Conservation (phyloP, 2,329 filamentous ascomycete species). For the Alternaria brassicae region DNA sequence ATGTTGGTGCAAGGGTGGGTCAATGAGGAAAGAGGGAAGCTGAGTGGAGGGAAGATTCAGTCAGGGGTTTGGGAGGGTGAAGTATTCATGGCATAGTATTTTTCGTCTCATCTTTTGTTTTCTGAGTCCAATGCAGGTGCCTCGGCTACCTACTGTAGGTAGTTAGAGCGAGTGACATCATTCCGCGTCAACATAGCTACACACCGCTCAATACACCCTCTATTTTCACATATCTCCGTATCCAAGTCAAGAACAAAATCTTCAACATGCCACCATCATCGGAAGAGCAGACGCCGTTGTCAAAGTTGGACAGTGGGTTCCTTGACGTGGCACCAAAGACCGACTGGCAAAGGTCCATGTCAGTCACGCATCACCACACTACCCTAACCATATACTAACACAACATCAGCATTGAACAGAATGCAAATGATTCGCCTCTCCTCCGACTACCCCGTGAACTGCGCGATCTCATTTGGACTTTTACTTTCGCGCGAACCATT, state of each 20-base stretch:
- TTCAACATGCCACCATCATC: not conserved
- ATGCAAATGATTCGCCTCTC: not conserved
- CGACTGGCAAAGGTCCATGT: not conserved
- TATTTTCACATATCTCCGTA: not conserved
- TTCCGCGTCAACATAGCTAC: not conserved
- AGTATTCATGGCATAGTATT: not conserved
- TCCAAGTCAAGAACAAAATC: not conserved
- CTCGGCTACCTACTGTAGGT: no score
- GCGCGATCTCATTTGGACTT: conserved; percentile 4
- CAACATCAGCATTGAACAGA: not conserved
- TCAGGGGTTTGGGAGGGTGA: conserved; percentile 10
- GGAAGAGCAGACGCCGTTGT: not conserved
- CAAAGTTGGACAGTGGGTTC: not conserved
- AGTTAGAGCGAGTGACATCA: not conserved
- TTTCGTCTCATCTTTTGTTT: not conserved
- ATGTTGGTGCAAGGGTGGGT: conserved; percentile 10
- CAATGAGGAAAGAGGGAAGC: not conserved
- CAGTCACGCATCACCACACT: not conserved
- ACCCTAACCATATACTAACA: not conserved
- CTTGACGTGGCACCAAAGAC: not conserved
- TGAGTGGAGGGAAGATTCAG: not conserved
- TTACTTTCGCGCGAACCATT: not conserved
- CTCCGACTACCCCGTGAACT: conserved; percentile 5
- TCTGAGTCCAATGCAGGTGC: not conserved
- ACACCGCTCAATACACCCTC: not conserved